Conservation (phyloP, 2,329 filamentous ascomycete genomes). For the Hirsutella thompsonii region DNA sequence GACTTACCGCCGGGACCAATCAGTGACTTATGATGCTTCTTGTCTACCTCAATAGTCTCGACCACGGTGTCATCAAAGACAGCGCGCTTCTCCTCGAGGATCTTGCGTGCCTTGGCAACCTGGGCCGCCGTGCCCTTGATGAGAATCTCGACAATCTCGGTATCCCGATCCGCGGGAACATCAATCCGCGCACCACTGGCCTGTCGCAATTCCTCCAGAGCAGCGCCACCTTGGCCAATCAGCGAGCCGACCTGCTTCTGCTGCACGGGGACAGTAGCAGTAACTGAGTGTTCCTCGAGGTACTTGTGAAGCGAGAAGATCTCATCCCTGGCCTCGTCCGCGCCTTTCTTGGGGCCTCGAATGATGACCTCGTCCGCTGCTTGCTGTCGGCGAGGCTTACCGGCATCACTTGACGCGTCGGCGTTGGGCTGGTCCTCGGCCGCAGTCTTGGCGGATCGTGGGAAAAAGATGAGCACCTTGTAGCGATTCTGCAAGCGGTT, state of each 20-base stretch:
- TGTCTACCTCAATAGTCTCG: slow-evolving; percentile 78
- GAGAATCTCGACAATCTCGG: slow-evolving; percentile 68
- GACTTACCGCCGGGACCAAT: slow-evolving; percentile 78
- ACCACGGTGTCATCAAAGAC: slow-evolving; percentile 84
- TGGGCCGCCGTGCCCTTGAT: slow-evolving; percentile 87
- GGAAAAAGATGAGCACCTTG: slow-evolving; percentile 92
- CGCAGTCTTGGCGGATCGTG: slow-evolving; percentile 45
- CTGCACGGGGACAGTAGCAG: slow-evolving; percentile 69
- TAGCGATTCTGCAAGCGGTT: slow-evolving; percentile 88
- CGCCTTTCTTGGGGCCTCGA: slow-evolving; percentile 83
- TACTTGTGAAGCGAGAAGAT: slow-evolving; percentile 82
- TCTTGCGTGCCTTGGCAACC: slow-evolving; percentile 83
- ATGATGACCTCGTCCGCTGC: slow-evolving; percentile 79
- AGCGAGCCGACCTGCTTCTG: slow-evolving; percentile 88
- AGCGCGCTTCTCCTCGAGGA: slow-evolving; percentile 74
- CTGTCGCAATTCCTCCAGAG: slow-evolving; percentile 81
- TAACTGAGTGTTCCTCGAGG: slow-evolving; percentile 75
- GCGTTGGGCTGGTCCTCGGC: slow-evolving; percentile 58
- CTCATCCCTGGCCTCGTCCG: slow-evolving; percentile 84
- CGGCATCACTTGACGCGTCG: slow-evolving; percentile 57
- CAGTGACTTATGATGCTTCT: slow-evolving; percentile 80
- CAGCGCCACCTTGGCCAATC: slow-evolving; percentile 80
- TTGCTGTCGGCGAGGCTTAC: slow-evolving; percentile 57
- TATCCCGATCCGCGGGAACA: slow-evolving; percentile 69
- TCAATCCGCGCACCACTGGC: slow-evolving; percentile 82